Base-by-base conservation (phyloP, 2,329 filamentous ascomycete genomes). In the Fusarium torulosum region DNA sequence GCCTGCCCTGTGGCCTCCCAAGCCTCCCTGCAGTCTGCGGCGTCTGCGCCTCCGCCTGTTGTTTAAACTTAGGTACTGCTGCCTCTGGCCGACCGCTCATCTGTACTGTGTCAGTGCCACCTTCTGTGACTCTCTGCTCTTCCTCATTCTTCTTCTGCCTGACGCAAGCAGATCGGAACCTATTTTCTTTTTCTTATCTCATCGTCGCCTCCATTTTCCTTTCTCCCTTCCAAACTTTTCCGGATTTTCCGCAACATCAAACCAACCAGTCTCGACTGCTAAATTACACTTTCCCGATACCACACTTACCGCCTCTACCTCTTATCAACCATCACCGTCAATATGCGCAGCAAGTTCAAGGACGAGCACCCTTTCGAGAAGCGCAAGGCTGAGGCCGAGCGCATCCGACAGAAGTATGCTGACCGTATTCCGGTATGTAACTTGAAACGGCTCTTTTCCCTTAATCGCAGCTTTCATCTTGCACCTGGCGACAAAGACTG, bases 351-450 rank as follows among this genome's bases (percentile, higher is more conserved):
- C 87, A 98, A 98, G 90, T 99, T 99, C 84, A 99, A 99, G 94
- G 96, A 99, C 90, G 96, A 98, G 89, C 96, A 98, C 82, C 94
- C 93, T 76, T 98, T 98, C 81, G 96, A 98, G 91, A 99, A 99
- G 93, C 94, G 96, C 85, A 97, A 98, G 93, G 96, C 96, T 72
- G 96, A 99, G 85, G 96, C 96, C 79, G 96, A 99, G 87, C 94
- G 96, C 82, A 97, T 97, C 81, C 94, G 96, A 74, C 94, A 97
- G 86, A 99, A 99, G 84, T 99, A 99, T 81, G 90, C 93, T 74
- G 96, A 99, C 81, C 93, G 96, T 76, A 99, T 99, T 83, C 96
- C 96, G 51, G 96, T 97, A 89, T 80, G 94, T 89, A 63, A 56
- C 60, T 70, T 55, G 55, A 53, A 40, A 57, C 23, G 29, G 49